Conservation (phyloP, 208 protist species). For the Trypanosomatidae sp. region DNA sequence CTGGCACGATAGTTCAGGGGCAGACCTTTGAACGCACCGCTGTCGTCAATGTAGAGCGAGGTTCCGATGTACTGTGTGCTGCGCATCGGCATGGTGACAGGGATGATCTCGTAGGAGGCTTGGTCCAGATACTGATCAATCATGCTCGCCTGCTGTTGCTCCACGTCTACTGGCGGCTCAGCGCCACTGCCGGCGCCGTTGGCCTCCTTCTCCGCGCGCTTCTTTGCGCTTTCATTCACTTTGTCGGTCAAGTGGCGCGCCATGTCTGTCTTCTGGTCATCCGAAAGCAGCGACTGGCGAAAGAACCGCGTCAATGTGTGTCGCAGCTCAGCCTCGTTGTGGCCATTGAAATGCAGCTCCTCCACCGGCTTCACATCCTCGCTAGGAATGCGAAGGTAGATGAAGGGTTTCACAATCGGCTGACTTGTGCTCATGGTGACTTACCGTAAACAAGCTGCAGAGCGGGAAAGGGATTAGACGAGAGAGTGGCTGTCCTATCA, state of each 20-base stretch:
- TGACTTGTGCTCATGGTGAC: conserved; percentile 23
- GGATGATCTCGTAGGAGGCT: conserved; percentile 85
- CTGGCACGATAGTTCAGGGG: conserved; percentile 80
- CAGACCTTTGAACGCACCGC: conserved; percentile 86
- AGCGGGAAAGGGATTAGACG: background rate
- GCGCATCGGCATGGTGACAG: conserved; percentile 78
- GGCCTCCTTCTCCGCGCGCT: conserved; percentile 12
- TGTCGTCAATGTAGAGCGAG: conserved; percentile 91
- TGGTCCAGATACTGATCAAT: conserved; percentile 76
- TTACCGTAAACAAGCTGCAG: background rate
- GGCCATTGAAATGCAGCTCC: conserved; percentile 51
- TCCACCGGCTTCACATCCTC: conserved; percentile 40
- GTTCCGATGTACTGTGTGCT: conserved; percentile 76
- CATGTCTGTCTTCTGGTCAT: conserved; percentile 72
- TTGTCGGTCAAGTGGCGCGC: conserved; percentile 52
- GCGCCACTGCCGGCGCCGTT: conserved; percentile 5
- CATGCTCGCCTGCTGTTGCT: conserved; percentile 55
- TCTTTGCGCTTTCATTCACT: conserved; percentile 32
- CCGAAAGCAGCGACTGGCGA: conserved; percentile 60
- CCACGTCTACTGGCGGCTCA: conserved; percentile 8
- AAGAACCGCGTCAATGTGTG: conserved; percentile 66
- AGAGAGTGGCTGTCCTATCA: background rate
- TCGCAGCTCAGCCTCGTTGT: conserved; percentile 71
- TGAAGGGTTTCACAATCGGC: conserved; percentile 59
- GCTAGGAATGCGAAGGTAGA: conserved; percentile 73